A percentile compares a stretch with the other conserved stretches of the same genome.
Conservation (phyloP, 345 rosid species). For the Euphorbia pulcherrima region DNA sequence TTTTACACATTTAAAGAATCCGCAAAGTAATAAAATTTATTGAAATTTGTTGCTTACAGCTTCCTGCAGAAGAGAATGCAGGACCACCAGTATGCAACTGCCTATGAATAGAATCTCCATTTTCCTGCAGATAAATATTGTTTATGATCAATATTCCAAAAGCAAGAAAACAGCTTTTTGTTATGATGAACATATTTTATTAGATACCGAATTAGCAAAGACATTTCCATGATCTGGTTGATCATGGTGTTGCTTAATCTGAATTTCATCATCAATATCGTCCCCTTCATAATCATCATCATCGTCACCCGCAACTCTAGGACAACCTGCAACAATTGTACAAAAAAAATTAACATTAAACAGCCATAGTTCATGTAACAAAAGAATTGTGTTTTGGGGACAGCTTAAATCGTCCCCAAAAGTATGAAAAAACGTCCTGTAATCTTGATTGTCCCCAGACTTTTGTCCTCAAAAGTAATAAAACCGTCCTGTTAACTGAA, state of each 20-base stretch:
- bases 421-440: too few species aligned
- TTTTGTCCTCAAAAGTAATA: too few species aligned
- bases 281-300: constrained; percentile 60
- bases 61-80: constrained; percentile 68
- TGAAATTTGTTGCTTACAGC: constrained; percentile 39
- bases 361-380: neutral
- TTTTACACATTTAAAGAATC: neutral
- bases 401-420: too few species aligned
- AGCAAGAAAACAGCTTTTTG: neutral
- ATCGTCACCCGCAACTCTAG: constrained; percentile 64
- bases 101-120: constrained; percentile 48
- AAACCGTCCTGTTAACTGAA: too few species aligned
- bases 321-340: constrained; percentile 46
- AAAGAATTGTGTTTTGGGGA: too few species aligned
- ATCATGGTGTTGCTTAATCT: constrained; percentile 39
- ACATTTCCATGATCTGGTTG: constrained; percentile 28
- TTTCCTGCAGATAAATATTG: constrained; percentile 43
- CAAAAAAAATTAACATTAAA: neutral
- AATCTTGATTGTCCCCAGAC: too few species aligned
- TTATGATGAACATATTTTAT: neutral
- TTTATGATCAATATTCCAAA: neutral
- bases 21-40: neutral
- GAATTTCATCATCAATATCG: constrained; percentile 65
- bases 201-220: constrained; percentile 36
- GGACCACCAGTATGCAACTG: constrained; percentile 49